A percentile compares a stretch with the other conserved stretches of the same genome.
These are phyloP conservation scores for Umbelopsis isabellina DNA, from an alignment of 192 early-diverging fungal species.

Conservation along the genomic window DNA sequence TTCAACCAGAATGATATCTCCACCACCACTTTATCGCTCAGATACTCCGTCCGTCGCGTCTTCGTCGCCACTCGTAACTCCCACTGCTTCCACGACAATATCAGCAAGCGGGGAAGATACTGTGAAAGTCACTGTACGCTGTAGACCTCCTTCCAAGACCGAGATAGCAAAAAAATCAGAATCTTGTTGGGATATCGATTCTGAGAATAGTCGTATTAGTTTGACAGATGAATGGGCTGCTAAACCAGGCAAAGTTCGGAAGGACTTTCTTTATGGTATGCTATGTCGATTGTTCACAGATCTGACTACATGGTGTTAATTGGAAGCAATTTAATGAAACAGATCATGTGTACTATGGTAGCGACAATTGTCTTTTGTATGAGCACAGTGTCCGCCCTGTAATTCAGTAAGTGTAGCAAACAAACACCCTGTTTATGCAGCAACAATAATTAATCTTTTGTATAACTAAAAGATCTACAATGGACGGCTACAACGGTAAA, in stretches of 20 bases:
- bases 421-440: background rate
- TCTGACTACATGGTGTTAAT: background rate
- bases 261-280: slow-evolving; percentile 49
- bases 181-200: slow-evolving; percentile 41
- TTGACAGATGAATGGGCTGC: slow-evolving; percentile 41
- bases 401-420: slow-evolving; percentile 28
- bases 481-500: slow-evolving; percentile 93
- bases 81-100: background rate
- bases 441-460: no score
- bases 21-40: slow-evolving; percentile 18
- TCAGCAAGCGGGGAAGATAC: slow-evolving; percentile 35
- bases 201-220: slow-evolving; percentile 26
- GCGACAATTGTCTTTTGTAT: slow-evolving; percentile 60
- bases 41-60: slow-evolving; percentile 20
- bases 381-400: slow-evolving; percentile 38
- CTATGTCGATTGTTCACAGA: background rate
- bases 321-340: background rate
- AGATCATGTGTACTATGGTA: slow-evolving; percentile 58
- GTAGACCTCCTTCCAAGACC: slow-evolving; percentile 66
- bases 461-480: slow-evolving; percentile 46
- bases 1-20: slow-evolving; percentile 7
- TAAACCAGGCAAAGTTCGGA: slow-evolving; percentile 24
- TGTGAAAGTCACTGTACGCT: slow-evolving; percentile 75
- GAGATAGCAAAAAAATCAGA: slow-evolving; percentile 56
- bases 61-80: slow-evolving; percentile 6